Conservation (phyloP, 345 rosid species). For the Salix exigua region DNA sequence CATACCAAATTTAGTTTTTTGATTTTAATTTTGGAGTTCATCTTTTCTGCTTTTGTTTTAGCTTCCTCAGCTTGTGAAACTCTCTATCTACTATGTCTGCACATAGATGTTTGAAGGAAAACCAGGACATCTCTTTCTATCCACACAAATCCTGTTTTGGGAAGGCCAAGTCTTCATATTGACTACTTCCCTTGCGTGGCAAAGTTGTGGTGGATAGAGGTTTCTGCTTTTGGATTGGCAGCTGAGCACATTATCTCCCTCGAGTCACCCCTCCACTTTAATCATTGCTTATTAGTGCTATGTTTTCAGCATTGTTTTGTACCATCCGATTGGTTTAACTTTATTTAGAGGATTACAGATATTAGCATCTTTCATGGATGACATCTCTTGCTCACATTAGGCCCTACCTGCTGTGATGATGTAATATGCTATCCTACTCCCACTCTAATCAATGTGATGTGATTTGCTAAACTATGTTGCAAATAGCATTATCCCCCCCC, state of each 20-base stretch:
- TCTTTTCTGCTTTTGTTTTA: background rate
- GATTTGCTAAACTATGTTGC: background rate
- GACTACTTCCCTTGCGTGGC: background rate
- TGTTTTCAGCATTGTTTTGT: background rate
- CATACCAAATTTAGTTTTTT: background rate
- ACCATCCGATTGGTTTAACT: background rate
- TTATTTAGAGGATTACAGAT: background rate
- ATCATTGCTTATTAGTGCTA: constrained; percentile 5
- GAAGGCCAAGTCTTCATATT: background rate
- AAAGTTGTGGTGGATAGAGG: background rate
- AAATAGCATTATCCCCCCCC: background rate
- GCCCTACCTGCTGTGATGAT: background rate
- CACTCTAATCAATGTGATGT: background rate
- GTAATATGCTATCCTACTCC: background rate
- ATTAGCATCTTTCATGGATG: background rate
- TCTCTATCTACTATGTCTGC: background rate
- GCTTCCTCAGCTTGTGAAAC: background rate
- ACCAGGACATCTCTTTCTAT: background rate
- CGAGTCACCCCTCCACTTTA: background rate
- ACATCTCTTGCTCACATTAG: background rate
- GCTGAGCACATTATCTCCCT: background rate
- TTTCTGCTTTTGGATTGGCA: background rate
- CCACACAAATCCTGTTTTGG: background rate
- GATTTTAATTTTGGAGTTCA: background rate
- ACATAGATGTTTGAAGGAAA: background rate